These are phyloP conservation scores for Taiozyma sp. DNA, from an alignment of 1,139 yeast genomes.

Conservation along the genomic window DNA sequence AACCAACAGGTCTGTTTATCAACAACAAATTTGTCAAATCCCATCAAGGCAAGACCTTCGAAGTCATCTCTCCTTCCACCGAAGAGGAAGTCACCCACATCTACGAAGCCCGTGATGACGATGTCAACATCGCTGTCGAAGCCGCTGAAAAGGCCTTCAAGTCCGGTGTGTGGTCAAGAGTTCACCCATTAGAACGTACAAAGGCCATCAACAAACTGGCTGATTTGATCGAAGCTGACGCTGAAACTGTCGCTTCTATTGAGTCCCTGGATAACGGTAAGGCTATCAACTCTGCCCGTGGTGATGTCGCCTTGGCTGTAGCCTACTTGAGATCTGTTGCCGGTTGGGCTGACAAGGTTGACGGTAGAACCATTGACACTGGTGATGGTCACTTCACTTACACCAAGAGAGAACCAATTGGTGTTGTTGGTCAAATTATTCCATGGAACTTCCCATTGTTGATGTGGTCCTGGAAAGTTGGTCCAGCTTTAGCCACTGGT, in stretches of 20 bases:
- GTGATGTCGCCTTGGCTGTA: conserved; percentile 58
- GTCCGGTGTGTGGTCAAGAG: conserved; percentile 34
- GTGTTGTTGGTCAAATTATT: conserved; percentile 85
- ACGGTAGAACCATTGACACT: conserved; percentile 65
- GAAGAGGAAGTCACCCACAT: conserved; percentile 55
- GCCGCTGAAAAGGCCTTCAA: conserved; percentile 57
- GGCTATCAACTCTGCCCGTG: conserved; percentile 39
- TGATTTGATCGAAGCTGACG: conserved; percentile 44
- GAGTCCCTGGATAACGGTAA: conserved; percentile 64
- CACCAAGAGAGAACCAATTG: conserved; percentile 68
- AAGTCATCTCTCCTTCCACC: conserved; percentile 60
- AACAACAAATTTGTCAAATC: conserved; percentile 70
- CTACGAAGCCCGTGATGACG: conserved; percentile 56
- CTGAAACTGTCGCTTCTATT: conserved; percentile 45
- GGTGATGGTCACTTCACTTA: conserved; percentile 52
- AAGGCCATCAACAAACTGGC: conserved; percentile 47
- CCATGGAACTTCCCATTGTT: conserved; percentile 90
- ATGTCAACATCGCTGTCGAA: conserved; percentile 61
- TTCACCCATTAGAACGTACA: conserved; percentile 44
- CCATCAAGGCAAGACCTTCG: conserved; percentile 48
- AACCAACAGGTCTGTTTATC: conserved; percentile 81
- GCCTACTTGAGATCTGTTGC: conserved; percentile 64
- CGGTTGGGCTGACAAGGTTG: conserved; percentile 80
- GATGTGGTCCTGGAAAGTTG: conserved; percentile 79
- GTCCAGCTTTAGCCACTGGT: conserved; percentile 80